Percentiles rank a stretch among this genome's conserved stretches.
Evolutionary conservation across 345 rosid genomes (phyloP).

Genomic region (Hibiscus tridactylites): DNA sequence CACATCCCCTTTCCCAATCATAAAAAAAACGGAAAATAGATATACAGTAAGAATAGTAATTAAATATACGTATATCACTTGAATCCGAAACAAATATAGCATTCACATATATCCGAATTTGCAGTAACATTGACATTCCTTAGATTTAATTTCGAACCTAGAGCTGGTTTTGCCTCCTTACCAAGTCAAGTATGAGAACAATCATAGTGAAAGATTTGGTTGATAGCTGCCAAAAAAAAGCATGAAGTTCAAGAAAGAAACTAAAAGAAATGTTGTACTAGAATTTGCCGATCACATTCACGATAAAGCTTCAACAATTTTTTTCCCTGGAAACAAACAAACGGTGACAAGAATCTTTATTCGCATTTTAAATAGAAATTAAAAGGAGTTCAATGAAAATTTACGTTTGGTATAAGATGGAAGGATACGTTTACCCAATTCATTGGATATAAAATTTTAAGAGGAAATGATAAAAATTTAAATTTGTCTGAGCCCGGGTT

Average conservation of each 20-base stretch:
- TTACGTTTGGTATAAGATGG: too few relatives aligned
- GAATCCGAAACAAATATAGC: constrained; percentile 58
- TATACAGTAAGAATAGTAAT: neutral
- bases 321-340: neutral
- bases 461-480: too few relatives aligned
- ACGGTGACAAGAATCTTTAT: neutral
- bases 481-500: constrained; percentile 46
- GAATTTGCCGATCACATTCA: neutral
- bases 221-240: constrained; percentile 52
- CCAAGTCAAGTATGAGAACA: constrained; percentile 54
- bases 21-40: neutral
- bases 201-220: constrained; percentile 90
- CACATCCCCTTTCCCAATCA: neutral
- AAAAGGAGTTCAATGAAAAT: too few relatives aligned
- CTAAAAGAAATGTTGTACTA: neutral
- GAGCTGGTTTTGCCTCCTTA: constrained; percentile 17
- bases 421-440: too few relatives aligned
- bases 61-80: constrained; percentile 32
- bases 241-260: neutral
- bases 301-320: neutral
- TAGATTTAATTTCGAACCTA: too few relatives aligned
- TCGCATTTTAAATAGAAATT: too few relatives aligned
- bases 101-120: neutral
- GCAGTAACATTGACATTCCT: too few relatives aligned
- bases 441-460: too few relatives aligned